Evolutionary conservation across 2,329 filamentous ascomycete species (phyloP).

Genomic region (Monosporascus sp.): DNA sequence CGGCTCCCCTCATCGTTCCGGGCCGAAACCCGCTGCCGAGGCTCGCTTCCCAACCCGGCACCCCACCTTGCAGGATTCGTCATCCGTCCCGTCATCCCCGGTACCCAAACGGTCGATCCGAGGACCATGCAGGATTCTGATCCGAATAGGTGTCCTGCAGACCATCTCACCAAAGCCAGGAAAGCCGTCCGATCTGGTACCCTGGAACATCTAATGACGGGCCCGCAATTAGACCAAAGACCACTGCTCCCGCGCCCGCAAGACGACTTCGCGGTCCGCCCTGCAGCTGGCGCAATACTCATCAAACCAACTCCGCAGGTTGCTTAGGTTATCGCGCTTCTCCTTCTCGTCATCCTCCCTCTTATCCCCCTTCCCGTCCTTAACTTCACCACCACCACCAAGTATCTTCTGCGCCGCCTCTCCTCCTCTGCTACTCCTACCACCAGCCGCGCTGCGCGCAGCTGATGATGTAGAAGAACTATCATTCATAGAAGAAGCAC

Average conservation of each 20-base stretch:
- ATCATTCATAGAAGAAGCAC: constrained; percentile 32
- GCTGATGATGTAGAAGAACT: constrained; percentile 16
- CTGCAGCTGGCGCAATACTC: constrained; percentile 54
- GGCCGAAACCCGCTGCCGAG: no score
- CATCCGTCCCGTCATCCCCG: no score
- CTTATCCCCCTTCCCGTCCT: constrained; percentile 12
- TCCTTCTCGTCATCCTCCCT: constrained; percentile 9
- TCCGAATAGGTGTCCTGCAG: no score
- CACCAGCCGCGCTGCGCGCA: constrained; percentile 2
- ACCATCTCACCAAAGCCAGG: no score
- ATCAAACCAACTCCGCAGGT: constrained; percentile 44
- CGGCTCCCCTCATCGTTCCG: no score
- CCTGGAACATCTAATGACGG: no score
- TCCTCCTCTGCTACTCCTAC: constrained; percentile 4
- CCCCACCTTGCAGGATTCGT: no score
- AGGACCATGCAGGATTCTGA: no score
- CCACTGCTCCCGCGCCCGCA: constrained; percentile 18
- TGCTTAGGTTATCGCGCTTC: constrained; percentile 29
- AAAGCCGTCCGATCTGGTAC: no score
- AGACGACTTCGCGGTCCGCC: constrained; percentile 34
- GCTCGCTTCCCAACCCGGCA: no score
- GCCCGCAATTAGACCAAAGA: constrained; percentile 6
- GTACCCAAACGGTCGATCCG: no score
- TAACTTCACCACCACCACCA: constrained; percentile 17
- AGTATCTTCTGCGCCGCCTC: constrained; percentile 27